Base-by-base conservation (phyloP, 257 asterid genomes). In the Linaria vulgaris region DNA sequence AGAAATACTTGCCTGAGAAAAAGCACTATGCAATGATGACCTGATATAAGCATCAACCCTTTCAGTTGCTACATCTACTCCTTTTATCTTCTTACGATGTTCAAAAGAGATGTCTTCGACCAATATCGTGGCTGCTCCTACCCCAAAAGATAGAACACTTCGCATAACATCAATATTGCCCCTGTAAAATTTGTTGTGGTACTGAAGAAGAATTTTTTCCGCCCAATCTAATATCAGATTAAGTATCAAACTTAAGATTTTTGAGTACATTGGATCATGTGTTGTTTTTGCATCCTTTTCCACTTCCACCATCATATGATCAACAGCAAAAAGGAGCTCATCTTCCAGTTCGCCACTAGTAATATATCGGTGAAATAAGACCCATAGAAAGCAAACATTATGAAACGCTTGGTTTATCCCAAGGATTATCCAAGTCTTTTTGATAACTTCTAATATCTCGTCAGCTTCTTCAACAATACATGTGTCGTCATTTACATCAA, bases 401-500 rank as follows among this genome's bases (percentile, higher is more conserved):
- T 91, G 98, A 53, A 83, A 55, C 62, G 23, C 68, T 77, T 87
- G 86, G 69, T 80, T 74, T 55, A 91, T 81, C 61, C 94, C 94
- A 68, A 88, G 92, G 60, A 88, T 63, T 63, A 64, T 80, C 98
- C 96, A 91, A 14, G 96, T 86, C 69, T 86, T 91, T 78, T 88
- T 89, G 22, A 88, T 70, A 69, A 83, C 85, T 56, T 91, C 96
- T 51, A 91, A 73, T 16, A 88, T 86, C 64, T 88, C 96, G 67
- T 91, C 98, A 38, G 88, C 90, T 78, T 91, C 98, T 39, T 88
- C 98, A 61, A 85, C 78, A 56, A 91, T 77, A 21, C 81, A 81
- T 41, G 85, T 59, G 38, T 80, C 88, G 15, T 91, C 92, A 50
- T 82, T 78, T 63, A 84, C 78, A 59, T 88, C 98, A 70, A 91